These are phyloP conservation scores for Maudiozyma barnettii DNA, from an alignment of 805 yeast genomes.

Conservation along the genomic window DNA sequence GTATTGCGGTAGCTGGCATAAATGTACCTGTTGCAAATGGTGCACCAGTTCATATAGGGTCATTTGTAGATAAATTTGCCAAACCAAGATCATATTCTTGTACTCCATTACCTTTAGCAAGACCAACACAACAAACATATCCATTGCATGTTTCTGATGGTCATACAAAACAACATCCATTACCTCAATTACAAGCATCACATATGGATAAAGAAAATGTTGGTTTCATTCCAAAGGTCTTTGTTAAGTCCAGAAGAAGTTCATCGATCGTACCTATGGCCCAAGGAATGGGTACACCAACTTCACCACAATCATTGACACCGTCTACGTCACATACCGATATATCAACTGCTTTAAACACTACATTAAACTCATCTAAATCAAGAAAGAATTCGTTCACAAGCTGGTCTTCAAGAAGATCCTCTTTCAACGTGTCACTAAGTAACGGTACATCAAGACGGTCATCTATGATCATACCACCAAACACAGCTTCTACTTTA, in stretches of 20 bases:
- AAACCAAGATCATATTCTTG: conserved; percentile 27
- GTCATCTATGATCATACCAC: conserved; percentile 21
- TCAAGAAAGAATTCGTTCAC: conserved; percentile 28
- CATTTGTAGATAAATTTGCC: conserved; percentile 5
- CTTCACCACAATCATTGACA: conserved; percentile 2
- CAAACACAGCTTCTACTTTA: conserved; percentile 14
- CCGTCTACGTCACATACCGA: conserved; percentile 5
- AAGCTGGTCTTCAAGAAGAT: conserved; percentile 22
- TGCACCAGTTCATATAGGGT: not conserved
- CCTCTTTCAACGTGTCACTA: conserved; percentile 20
- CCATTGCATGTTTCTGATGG: not conserved
- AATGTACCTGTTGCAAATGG: not conserved
- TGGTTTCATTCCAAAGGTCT: conserved; percentile 29
- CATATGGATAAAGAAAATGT: conserved; percentile 22
- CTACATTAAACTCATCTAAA: conserved; percentile 20
- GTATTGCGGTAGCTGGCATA: not conserved
- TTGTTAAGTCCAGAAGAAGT: conserved; percentile 28
- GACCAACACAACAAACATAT: not conserved
- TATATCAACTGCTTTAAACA: conserved; percentile 11
- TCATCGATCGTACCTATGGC: conserved; percentile 12
- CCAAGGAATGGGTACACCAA: not conserved
- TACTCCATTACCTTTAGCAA: conserved; percentile 7
- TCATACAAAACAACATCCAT: not conserved
- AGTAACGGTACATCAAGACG: conserved; percentile 22
- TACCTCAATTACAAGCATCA: not conserved